These are phyloP conservation scores for Aureobasidium uvarum DNA, from an alignment of 2,329 filamentous ascomycete genomes.

Conservation along the genomic window DNA sequence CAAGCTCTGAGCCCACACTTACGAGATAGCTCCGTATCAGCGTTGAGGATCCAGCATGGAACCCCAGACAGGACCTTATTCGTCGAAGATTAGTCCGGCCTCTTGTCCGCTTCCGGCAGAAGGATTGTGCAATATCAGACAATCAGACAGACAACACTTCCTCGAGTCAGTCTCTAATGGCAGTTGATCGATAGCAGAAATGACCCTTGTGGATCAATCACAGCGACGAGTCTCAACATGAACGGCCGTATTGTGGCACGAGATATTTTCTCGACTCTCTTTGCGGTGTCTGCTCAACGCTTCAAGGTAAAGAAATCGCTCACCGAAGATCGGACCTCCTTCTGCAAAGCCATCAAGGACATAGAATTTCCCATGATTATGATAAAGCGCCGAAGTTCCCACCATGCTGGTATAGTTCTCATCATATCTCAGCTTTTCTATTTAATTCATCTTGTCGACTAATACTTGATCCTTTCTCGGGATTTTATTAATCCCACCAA, in stretches of 20 bases:
- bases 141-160: neutral
- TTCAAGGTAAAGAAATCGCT: neutral
- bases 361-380: neutral
- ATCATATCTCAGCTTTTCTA: neutral
- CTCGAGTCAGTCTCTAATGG: conserved; percentile 6
- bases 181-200: conserved; percentile 21
- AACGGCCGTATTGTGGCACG: neutral
- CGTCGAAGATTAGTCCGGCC: neutral
- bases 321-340: neutral
- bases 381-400: conserved; percentile 3
- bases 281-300: neutral
- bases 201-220: conserved; percentile 5
- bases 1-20: neutral
- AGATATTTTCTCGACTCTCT: neutral
- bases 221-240: neutral
- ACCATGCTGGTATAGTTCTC: neutral
- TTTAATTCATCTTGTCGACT: neutral
- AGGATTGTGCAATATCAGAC: neutral
- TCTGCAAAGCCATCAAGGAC: neutral
- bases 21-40: conserved; percentile 15
- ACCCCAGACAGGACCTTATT: neutral
- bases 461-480: neutral
- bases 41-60: conserved; percentile 2
- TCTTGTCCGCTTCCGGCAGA: neutral
- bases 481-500: neutral